phyloP scores from a whole-genome alignment of 2,329 filamentous ascomycete species.

The Cladophialophora yegresii region DNA sequence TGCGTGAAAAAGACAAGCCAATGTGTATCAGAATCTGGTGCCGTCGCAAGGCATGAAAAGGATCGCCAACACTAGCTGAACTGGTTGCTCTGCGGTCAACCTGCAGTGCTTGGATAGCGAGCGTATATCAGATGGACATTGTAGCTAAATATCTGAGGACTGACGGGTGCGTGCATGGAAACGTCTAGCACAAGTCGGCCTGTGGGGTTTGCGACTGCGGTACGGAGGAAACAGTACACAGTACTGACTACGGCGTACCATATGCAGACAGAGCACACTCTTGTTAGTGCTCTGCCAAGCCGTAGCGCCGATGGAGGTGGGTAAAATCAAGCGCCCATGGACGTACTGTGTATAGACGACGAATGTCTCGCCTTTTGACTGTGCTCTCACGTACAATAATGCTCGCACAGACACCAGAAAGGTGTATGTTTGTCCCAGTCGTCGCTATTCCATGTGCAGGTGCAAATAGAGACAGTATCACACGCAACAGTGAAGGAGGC shows the following conservation, averaged over 20 bases:
- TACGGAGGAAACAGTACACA: neutral
- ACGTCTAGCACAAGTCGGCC: neutral
- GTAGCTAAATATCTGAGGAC: neutral
- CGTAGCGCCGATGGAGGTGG: neutral
- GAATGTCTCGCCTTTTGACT: too few relatives aligned
- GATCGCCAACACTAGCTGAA: neutral
- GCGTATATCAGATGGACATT: neutral
- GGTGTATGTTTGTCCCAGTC: neutral
- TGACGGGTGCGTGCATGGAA: neutral
- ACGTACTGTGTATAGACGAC: conserved; percentile 77
- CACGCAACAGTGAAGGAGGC: neutral
- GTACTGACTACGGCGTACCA: neutral
- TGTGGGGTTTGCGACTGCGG: neutral
- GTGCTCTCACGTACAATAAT: too few relatives aligned
- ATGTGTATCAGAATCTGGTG: neutral
- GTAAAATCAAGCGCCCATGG: neutral
- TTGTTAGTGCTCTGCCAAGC: neutral
- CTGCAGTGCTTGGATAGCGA: neutral
- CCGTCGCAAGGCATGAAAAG: neutral
- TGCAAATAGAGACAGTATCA: neutral
- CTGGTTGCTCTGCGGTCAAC: neutral
- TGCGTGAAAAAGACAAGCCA: neutral
- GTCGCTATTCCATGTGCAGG: neutral
- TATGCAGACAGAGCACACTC: neutral
- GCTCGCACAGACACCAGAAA: neutral